Evolutionary conservation across 2,329 filamentous ascomycete genomes (phyloP).

Genomic region (Ceratocystis cacaofunesta): DNA sequence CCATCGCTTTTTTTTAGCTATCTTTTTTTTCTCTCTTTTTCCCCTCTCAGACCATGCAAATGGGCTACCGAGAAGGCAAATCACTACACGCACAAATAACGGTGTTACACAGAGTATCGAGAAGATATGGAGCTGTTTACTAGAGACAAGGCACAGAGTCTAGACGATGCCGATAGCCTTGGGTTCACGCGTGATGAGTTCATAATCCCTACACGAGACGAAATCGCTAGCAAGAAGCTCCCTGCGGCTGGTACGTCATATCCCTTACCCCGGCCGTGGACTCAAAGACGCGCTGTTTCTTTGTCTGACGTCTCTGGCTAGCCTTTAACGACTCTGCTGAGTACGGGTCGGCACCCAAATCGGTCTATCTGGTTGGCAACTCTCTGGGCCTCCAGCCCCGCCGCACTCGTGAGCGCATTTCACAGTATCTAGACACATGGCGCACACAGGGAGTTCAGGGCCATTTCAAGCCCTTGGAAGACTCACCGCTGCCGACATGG

Average conservation of each 20-base stretch:
- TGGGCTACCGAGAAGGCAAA: neutral
- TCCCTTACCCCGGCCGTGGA: neutral
- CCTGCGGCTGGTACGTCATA: constrained; percentile 18
- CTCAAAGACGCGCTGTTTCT: neutral
- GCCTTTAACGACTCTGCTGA: constrained; percentile 5
- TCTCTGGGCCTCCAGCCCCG: constrained; percentile 73
- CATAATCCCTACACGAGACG: constrained; percentile 44
- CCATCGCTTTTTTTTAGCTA: neutral
- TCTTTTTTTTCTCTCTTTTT: neutral
- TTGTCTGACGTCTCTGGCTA: constrained; percentile 5
- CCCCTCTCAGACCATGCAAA: neutral
- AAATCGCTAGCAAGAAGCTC: constrained; percentile 23
- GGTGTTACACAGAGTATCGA: neutral
- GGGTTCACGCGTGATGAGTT: constrained; percentile 48
- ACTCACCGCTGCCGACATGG: constrained; percentile 54
- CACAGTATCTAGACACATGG: constrained; percentile 63
- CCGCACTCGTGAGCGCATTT: constrained; percentile 40
- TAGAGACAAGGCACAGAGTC: constrained; percentile 18
- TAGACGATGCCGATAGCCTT: constrained; percentile 43
- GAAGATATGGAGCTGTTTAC: constrained; percentile 6
- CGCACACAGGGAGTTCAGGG: constrained; percentile 64
- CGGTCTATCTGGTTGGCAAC: constrained; percentile 78
- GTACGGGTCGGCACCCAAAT: constrained; percentile 16
- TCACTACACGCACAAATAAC: neutral
- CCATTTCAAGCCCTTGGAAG: constrained; percentile 56